Percentiles rank a stretch among this genome's conserved stretches.
These are phyloP conservation scores for Penicillium bialowiezense DNA, from an alignment of 495 filamentous ascomycete genomes.

Conservation along the genomic window DNA sequence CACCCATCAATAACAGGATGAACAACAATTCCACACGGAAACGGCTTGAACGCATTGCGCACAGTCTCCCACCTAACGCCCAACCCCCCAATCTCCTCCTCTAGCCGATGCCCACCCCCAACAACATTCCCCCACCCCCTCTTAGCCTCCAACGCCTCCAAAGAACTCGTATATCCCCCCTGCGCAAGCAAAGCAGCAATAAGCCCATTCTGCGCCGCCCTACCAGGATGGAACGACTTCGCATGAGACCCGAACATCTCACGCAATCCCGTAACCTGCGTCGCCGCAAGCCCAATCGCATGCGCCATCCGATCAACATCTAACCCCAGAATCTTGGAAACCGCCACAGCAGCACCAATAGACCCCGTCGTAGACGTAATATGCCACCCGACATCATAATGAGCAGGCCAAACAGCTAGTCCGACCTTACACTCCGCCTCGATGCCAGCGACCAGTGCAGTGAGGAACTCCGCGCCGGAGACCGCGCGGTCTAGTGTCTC, in stretches of 20 bases:
- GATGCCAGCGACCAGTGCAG: constrained; percentile 50
- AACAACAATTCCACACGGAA: constrained; percentile 55
- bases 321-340: constrained; percentile 43
- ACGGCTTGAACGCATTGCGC: constrained; percentile 55
- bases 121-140: constrained; percentile 55
- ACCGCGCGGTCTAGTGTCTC: constrained; percentile 33
- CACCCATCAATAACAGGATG: constrained; percentile 54
- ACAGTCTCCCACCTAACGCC: constrained; percentile 46
- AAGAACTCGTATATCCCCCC: constrained; percentile 47
- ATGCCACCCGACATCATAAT: constrained; percentile 55
- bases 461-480: constrained; percentile 43
- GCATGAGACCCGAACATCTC: constrained; percentile 55
- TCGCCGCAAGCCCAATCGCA: constrained; percentile 51
- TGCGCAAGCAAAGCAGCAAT: constrained; percentile 47
- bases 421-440: constrained; percentile 52
- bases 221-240: constrained; percentile 53
- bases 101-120: constrained; percentile 15
- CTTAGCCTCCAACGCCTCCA: constrained; percentile 48
- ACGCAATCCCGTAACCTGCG: constrained; percentile 50
- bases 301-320: constrained; percentile 38
- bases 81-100: constrained; percentile 11
- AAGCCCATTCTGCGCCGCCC: constrained; percentile 50
- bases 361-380: constrained; percentile 52
- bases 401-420: constrained; percentile 48
- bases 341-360: constrained; percentile 50